Percentiles rank a stretch among this genome's conserved stretches.
These are phyloP conservation scores for Magnolia kwangsiensis DNA, from an alignment of 164 flowering plant species.

Conservation along the genomic window DNA sequence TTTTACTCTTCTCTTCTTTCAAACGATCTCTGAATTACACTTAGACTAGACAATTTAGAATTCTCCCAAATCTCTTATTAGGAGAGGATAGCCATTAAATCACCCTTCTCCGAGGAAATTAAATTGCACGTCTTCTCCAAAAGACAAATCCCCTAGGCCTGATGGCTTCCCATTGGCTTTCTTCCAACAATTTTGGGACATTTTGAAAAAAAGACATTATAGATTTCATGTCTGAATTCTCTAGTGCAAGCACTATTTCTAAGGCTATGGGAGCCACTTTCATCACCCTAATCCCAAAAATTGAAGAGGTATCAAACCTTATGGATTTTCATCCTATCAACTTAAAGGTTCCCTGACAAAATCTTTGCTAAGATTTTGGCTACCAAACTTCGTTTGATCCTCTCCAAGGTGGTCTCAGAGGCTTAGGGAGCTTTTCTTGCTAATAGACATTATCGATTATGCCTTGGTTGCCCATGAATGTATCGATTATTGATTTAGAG, in stretches of 20 bases:
- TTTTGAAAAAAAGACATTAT: neutral
- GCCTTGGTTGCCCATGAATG: neutral
- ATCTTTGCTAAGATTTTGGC: neutral
- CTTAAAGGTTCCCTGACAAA: neutral
- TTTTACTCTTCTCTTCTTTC: neutral
- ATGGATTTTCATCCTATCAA: neutral
- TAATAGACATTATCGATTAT: neutral
- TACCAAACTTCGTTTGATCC: neutral
- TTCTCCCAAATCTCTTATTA: neutral
- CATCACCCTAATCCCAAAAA: neutral
- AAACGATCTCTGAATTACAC: neutral
- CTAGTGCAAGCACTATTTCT: too few relatives aligned
- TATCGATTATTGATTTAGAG: neutral
- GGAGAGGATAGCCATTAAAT: neutral
- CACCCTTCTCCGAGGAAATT: neutral
- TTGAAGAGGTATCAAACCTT: neutral
- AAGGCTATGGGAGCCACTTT: neutral
- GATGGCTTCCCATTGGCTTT: neutral
- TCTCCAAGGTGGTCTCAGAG: neutral
- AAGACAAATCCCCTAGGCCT: neutral
- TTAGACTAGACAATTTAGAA: neutral
- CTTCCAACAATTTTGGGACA: neutral
- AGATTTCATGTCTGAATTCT: neutral
- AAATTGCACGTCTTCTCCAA: neutral
- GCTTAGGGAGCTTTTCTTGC: neutral